Base-by-base conservation (phyloP, 179 eudicot genomes). In the Beta macrorhiza region DNA sequence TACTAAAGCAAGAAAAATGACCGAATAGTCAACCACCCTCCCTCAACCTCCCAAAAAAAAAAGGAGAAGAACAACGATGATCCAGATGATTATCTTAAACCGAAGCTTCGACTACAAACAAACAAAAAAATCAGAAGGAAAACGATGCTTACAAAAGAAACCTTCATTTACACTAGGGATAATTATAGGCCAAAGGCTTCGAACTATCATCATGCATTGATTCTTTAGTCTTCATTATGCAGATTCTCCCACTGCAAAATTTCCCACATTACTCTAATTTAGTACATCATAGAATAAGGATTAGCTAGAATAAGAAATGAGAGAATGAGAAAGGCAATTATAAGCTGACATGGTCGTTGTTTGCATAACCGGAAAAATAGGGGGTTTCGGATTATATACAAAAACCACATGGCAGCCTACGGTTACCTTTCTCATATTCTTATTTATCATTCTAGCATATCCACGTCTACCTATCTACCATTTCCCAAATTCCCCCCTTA, bases 181-280 rank as follows among this genome's bases (percentile, higher is more conserved):
- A n/a, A 67, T 51, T 11, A 55, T 57, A 32, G 77, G 20, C 74
- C 42, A n/a, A 64, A 77, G 71, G 67, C 67, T 78, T 67, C 79
- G 51, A 63, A 68, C 44, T 16, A 63, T 79, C 64, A 19, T n/a
- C 78, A 14, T 5, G 59, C 64, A 61, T 72, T 68, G 47, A 78
- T 13, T 42, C 49, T 53, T 81, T 59, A 74, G 68, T 67, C 87
- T 78, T 78, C 82, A 55, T 32, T 32, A 67, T 10, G 79, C 79
- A 59, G 84, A 84, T 74, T 52, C 82, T 77, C 19, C 76, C 58
- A 22, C 79, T 85, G 82, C 67, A 82, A 71, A 49, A 82, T 20
- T 67, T 42, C 22, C 81, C 47, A 52, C 74, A 78, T 72, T 19
- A 22, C 10, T 64, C 22, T 4, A 20, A 19, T 14, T 78, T 56